A percentile compares a stretch with the other conserved stretches of the same genome.
These are phyloP conservation scores for Zymoseptoria tritici DNA, from an alignment of 2,329 filamentous ascomycete genomes.

Conservation along the genomic window DNA sequence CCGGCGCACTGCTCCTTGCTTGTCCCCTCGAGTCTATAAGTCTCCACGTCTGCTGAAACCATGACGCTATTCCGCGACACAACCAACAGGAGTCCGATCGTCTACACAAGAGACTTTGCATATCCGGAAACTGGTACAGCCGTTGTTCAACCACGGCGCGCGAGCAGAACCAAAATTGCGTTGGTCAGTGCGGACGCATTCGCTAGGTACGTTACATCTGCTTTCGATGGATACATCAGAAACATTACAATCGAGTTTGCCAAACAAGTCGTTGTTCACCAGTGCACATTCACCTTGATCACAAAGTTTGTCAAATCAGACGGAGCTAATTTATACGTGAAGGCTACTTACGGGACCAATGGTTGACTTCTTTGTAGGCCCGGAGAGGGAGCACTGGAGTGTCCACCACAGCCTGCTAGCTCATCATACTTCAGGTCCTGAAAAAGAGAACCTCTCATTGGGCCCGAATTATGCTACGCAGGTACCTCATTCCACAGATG, in stretches of 20 bases:
- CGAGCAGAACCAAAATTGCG: slow-evolving; percentile 41
- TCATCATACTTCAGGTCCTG: slow-evolving; percentile 45
- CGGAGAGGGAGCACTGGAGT: slow-evolving; percentile 41
- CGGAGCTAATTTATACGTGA: slow-evolving; percentile 37
- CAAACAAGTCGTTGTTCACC: slow-evolving; percentile 19
- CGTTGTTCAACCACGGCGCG: slow-evolving; percentile 32
- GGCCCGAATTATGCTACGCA: background rate
- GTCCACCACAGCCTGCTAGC: slow-evolving; percentile 47
- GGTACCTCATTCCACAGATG: slow-evolving; percentile 22
- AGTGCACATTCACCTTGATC: slow-evolving; percentile 1
- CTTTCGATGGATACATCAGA: too few relatives aligned
- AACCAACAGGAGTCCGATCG: slow-evolving; percentile 11
- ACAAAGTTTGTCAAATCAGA: slow-evolving; percentile 12
- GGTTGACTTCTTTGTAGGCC: slow-evolving; percentile 46
- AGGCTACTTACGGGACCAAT: slow-evolving; percentile 48
- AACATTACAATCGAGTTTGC: too few relatives aligned
- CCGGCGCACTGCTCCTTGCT: background rate
- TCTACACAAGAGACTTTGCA: slow-evolving; percentile 38
- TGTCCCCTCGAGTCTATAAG: background rate
- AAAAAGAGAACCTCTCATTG: slow-evolving; percentile 25
- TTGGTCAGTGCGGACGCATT: slow-evolving; percentile 42
- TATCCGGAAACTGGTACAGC: slow-evolving; percentile 34
- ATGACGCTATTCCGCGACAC: background rate
- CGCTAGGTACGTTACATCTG: slow-evolving; percentile 45
- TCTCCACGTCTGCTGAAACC: background rate